A percentile compares a stretch with the other conserved stretches of the same genome.
These are phyloP conservation scores for Pistacia vera DNA, from an alignment of 345 rosid species.

Conservation along the genomic window DNA sequence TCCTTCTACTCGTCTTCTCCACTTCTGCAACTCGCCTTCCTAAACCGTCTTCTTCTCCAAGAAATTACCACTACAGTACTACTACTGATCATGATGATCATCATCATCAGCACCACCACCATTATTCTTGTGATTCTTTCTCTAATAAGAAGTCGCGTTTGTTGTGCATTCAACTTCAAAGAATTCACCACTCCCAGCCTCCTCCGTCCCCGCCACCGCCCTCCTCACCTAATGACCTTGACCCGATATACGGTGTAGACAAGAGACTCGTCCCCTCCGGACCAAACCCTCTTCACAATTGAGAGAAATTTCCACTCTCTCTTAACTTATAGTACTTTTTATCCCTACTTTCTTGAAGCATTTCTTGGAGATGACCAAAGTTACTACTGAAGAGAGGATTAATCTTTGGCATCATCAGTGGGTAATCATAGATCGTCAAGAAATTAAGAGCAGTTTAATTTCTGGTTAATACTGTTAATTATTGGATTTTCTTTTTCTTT, in stretches of 20 bases:
- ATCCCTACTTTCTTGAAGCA: neutral
- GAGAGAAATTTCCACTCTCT: constrained; percentile 13
- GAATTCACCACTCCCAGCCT: constrained; percentile 23
- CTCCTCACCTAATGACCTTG: constrained; percentile 33
- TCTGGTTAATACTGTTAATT: no score
- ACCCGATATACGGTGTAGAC: constrained; percentile 64
- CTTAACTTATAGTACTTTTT: neutral
- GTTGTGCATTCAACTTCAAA: constrained; percentile 44
- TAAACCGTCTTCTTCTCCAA: constrained; percentile 12
- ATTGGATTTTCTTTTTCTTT: no score
- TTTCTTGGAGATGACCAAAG: no score
- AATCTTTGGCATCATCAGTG: no score
- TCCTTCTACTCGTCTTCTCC: constrained; percentile 4
- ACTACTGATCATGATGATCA: no score
- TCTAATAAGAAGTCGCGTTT: constrained; percentile 28
- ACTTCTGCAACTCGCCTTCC: constrained; percentile 4
- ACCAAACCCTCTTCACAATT: constrained; percentile 78
- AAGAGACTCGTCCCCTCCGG: constrained; percentile 72
- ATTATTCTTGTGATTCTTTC: constrained; percentile 39
- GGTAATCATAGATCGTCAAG: no score
- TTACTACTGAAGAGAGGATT: no score
- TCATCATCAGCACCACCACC: constrained; percentile 6
- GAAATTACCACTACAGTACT: constrained; percentile 5
- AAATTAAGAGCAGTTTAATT: no score
- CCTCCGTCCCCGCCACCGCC: constrained; percentile 9